A percentile compares a stretch with the other conserved stretches of the same genome.
phyloP scores from a whole-genome alignment of 108 stramenopile genomes.

The Parietichytrium sp. region DNA sequence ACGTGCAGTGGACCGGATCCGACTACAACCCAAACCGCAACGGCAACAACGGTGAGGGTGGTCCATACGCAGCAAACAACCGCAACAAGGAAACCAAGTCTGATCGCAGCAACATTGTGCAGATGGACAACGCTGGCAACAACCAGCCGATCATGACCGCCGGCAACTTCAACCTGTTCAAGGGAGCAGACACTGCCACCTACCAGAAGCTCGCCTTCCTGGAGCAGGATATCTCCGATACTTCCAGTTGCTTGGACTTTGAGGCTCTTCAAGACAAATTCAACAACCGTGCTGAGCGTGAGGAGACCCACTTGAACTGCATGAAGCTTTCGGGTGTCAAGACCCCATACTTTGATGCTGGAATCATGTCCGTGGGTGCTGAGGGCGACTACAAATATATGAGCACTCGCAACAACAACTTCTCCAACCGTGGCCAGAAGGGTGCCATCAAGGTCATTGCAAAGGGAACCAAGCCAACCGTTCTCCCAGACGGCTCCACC shows the following conservation, averaged over 20 bases:
- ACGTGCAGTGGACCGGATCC: constrained; percentile 58
- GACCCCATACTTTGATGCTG: constrained; percentile 56
- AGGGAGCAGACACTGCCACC: neutral
- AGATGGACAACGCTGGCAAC: constrained; percentile 38
- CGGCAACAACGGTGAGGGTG: constrained; percentile 58
- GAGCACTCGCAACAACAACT: constrained; percentile 58
- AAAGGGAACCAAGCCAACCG: too few species aligned
- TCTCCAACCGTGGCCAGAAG: constrained; percentile 54
- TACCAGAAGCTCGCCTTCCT: constrained; percentile 42
- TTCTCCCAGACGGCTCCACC: too few species aligned
- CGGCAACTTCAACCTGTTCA: constrained; percentile 7
- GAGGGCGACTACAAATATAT: constrained; percentile 46
- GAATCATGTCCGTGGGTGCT: constrained; percentile 19
- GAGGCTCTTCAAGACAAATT: constrained; percentile 43
- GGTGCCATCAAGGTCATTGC: constrained; percentile 47
- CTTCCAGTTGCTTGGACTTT: neutral
- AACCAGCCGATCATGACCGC: constrained; percentile 46
- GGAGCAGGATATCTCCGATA: constrained; percentile 44
- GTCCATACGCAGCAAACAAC: constrained; percentile 50
- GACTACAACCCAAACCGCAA: constrained; percentile 57
- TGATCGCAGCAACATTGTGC: constrained; percentile 52
- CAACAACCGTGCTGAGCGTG: constrained; percentile 47
- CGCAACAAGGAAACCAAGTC: constrained; percentile 45
- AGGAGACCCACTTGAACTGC: constrained; percentile 54
- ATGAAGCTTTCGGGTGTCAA: constrained; percentile 51